Evolutionary conservation across 495 filamentous ascomycete genomes (phyloP), one percentile per base, ranked within the genome.

Genomic region (Penicillium pancosmium): DNA sequence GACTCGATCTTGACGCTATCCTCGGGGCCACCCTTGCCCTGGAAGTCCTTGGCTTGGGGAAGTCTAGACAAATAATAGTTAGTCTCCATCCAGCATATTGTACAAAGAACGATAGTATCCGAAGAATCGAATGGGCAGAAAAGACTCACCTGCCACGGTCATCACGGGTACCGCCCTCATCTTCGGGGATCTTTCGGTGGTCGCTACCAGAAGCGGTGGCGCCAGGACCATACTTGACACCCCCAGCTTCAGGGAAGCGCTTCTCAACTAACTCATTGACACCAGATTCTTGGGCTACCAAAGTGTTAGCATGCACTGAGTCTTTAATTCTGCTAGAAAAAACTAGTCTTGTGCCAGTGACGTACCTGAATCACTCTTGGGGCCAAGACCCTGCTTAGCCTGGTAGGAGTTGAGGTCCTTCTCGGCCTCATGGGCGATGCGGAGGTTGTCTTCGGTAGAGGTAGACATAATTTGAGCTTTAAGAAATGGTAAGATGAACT

Each of bases 391-490:
- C 38, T 73, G 72, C 68, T 84, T 84, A 40, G 79, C 78, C 52
- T 78, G 71, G 64, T 80, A 66, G 50, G 77, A 75, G 71, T 85
- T 84, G 36, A 86, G 75, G 65, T 84, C 78, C 15, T 70, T 71
- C 73, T 85, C 80, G 27, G 82, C 77, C 51, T 80, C 67, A 63
- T 52, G 56, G 35, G 75, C 63, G 16, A 81, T 73, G 21, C 70
- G 46, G 35, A 70, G 68, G 16, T 74, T 65, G 43, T 79, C 70
- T 54, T 81, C 70, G 64, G 57, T 67, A 35, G 70, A 64, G 60
- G 65, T 65, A 62, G 64, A 63, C 74, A 70, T 78, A 68, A 11
- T 72, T 38, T 13, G 15, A 38, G 36, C 36, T 38, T 38, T 38
- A 10, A 0, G 5, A 13, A 11, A 4, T 38, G 36, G 36, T 23